phyloP scores from a whole-genome alignment of 2,329 filamentous ascomycete genomes.

The Neonectria neomacrospora region DNA sequence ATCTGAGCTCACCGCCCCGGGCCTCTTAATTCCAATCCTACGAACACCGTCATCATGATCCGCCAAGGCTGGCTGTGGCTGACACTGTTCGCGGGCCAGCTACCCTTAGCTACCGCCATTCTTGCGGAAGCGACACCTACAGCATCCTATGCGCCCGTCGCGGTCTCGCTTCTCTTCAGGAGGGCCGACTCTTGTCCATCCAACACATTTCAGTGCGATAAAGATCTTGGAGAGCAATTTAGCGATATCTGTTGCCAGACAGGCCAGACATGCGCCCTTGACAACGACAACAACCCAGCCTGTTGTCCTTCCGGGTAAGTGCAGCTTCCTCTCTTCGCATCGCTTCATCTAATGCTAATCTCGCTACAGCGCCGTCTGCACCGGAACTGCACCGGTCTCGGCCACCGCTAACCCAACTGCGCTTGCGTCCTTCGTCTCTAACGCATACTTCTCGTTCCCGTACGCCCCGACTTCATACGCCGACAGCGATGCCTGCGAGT shows the following conservation, averaged over 20 bases:
- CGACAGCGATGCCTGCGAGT: constrained; percentile 62
- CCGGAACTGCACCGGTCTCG: constrained; percentile 61
- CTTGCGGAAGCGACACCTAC: constrained; percentile 34
- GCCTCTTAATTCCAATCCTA: background rate
- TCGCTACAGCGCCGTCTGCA: constrained; percentile 61
- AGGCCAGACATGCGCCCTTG: constrained; percentile 62
- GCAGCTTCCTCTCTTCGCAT: background rate
- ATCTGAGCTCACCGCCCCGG: constrained; percentile 1
- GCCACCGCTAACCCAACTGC: constrained; percentile 51
- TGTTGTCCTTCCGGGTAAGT: constrained; percentile 65
- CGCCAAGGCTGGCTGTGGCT: constrained; percentile 36
- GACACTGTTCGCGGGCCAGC: constrained; percentile 34
- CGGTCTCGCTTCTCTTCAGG: constrained; percentile 38
- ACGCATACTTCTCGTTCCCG: constrained; percentile 70
- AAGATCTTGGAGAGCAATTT: constrained; percentile 58
- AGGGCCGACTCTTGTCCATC: constrained; percentile 56
- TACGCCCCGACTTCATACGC: constrained; percentile 64
- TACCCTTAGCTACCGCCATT: constrained; percentile 28
- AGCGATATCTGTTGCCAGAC: constrained; percentile 62
- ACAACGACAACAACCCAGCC: constrained; percentile 60
- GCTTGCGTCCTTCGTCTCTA: constrained; percentile 63
- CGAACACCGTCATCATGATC: constrained; percentile 35
- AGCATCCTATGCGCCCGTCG: constrained; percentile 35
- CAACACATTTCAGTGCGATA: constrained; percentile 63
- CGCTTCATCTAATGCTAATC: constrained; percentile 28